Evolutionary conservation across 331 rosid genomes (phyloP).

Genomic region (Telfairia occidentalis): DNA sequence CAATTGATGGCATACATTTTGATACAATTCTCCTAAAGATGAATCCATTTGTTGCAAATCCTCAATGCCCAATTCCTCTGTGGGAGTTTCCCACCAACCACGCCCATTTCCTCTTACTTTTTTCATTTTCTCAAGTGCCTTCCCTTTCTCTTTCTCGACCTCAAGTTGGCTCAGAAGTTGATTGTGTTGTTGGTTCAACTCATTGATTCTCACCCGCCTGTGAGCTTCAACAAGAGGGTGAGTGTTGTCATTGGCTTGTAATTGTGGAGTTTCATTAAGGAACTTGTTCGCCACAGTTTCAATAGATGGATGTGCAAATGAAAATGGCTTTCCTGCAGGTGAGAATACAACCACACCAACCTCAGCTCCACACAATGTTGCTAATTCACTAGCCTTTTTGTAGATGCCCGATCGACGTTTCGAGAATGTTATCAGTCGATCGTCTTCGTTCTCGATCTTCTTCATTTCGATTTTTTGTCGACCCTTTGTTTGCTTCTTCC

Average conservation of each 20-base stretch:
- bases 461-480: conserved; percentile 10
- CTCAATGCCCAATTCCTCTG: conserved; percentile 2
- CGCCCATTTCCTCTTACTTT: neutral
- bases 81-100: conserved; percentile 26
- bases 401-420: conserved; percentile 16
- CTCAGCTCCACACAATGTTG: conserved; percentile 7
- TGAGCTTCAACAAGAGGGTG: conserved; percentile 18
- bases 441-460: conserved; percentile 8
- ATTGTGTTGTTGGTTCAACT: conserved; percentile 11
- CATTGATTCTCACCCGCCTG: conserved; percentile 10
- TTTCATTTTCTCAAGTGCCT: conserved; percentile 3
- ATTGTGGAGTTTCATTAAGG: neutral
- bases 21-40: neutral
- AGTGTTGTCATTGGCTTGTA: neutral
- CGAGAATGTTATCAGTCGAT: conserved; percentile 14
- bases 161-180: conserved; percentile 13
- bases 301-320: conserved; percentile 9
- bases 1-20: neutral
- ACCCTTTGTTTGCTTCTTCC: conserved; percentile 17
- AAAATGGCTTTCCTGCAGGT: neutral
- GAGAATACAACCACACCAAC: neutral
- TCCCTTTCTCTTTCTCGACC: conserved; percentile 7
- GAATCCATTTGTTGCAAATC: neutral
- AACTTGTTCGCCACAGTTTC: conserved; percentile 12
- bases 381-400: conserved; percentile 19